These are phyloP conservation scores for Leucocoprinus leucothites DNA, from an alignment of 768 basidiomycete genomes.

Conservation along the genomic window DNA sequence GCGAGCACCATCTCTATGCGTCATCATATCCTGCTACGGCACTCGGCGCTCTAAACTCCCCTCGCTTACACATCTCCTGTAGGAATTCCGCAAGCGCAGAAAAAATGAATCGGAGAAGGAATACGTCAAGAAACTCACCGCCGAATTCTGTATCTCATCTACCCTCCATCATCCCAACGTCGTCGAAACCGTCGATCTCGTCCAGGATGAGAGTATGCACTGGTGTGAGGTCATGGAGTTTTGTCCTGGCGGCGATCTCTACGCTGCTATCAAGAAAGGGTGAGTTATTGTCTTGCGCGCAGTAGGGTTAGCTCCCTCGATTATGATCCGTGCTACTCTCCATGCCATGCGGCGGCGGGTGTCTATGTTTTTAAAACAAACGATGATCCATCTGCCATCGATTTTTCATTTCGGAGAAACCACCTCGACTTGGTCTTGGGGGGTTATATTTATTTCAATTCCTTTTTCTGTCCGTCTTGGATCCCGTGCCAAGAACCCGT, in stretches of 20 bases:
- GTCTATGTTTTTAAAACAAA: no score
- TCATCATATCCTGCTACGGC: no score
- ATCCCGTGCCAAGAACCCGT: conserved; percentile 2
- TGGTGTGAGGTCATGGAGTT: conserved; percentile 99
- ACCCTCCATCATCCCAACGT: conserved; percentile 92
- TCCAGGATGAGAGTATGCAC: conserved; percentile 94
- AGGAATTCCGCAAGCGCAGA: conserved; percentile 98
- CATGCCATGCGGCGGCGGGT: no score
- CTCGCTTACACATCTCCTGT: conserved; percentile 8
- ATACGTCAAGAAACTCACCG: conserved; percentile 99
- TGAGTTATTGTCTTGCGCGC: conserved; percentile 21
- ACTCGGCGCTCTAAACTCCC: no score
- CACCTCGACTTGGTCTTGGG: conserved; percentile 6
- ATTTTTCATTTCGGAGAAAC: conserved; percentile 10
- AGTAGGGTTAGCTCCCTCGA: no score
- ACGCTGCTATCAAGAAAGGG: conserved; percentile 98
- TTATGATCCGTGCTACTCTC: no score
- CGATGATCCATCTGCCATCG: no score
- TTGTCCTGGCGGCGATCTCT: conserved; percentile 96
- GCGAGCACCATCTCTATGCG: no score
- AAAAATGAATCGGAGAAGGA: conserved; percentile 99
- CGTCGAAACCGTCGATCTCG: conserved; percentile 97
- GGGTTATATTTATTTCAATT: conserved; percentile 2
- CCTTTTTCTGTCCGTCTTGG: conserved; percentile 3
- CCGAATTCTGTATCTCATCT: conserved; percentile 98